Evolutionary conservation across 1,284 basidiomycete species (phyloP).

Genomic region (Marasmius tenuissimus): DNA sequence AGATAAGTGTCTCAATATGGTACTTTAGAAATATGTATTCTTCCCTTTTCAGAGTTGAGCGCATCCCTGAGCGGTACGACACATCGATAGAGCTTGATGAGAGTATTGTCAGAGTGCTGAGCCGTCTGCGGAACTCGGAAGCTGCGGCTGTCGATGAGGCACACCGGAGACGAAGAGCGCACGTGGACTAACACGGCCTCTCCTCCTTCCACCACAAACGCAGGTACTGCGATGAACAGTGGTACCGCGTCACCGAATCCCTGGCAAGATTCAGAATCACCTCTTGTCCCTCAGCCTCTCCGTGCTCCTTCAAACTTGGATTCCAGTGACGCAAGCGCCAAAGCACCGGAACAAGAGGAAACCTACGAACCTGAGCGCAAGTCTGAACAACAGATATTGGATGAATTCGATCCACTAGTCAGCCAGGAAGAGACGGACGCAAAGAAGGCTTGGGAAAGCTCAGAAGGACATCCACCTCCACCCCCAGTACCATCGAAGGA

Average conservation of each 20-base stretch:
- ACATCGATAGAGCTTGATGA: too few species aligned
- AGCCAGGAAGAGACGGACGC: constrained; percentile 56
- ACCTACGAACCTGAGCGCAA: not conserved
- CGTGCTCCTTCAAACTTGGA: not conserved
- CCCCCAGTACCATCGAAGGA: constrained; percentile 27
- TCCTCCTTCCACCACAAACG: not conserved
- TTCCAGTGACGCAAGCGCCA: not conserved
- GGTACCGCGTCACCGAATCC: not conserved
- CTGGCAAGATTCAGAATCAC: not conserved
- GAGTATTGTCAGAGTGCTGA: not conserved
- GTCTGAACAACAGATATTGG: constrained; percentile 38
- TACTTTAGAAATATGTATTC: too few species aligned
- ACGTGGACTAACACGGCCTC: not conserved
- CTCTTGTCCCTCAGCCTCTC: not conserved
- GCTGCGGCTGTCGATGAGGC: not conserved
- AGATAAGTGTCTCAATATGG: not conserved
- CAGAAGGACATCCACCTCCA: constrained; percentile 57
- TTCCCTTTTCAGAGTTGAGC: too few species aligned
- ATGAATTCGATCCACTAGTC: constrained; percentile 67
- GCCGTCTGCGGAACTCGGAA: not conserved
- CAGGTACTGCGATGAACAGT: not conserved
- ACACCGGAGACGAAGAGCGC: not conserved
- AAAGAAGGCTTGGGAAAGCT: constrained; percentile 57
- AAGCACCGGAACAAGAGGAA: not conserved
- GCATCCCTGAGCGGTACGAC: too few species aligned